These are phyloP conservation scores for Stephanodiscus minutulus DNA, from an alignment of 108 stramenopile species.

Conservation along the genomic window DNA sequence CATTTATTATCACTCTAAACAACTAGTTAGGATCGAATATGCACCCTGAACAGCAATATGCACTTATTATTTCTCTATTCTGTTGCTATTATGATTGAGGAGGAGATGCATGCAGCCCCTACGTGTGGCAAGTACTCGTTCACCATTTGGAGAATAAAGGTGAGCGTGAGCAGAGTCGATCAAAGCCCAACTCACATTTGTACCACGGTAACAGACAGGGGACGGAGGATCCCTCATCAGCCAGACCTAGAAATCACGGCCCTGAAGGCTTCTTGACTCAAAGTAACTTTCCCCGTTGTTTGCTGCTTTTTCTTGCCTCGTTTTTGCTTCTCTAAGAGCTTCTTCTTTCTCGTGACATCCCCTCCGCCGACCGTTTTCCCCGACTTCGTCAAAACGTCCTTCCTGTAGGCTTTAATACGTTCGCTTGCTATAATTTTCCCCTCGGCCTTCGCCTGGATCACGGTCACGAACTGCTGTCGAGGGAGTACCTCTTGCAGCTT, in stretches of 20 bases:
- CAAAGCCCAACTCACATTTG: too few species aligned
- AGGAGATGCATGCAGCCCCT: too few species aligned
- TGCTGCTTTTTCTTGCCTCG: conserved; percentile 97
- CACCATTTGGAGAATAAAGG: too few species aligned
- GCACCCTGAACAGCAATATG: too few species aligned
- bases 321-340: conserved; percentile 98
- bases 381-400: conserved; percentile 94
- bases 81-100: too few species aligned
- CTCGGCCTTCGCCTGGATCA: conserved; percentile 96
- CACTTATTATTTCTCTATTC: too few species aligned
- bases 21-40: too few species aligned
- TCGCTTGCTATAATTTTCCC: conserved; percentile 84
- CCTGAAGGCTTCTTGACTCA: conserved; percentile 97
- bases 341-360: conserved; percentile 96
- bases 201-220: too few species aligned
- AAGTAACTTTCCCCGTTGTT: conserved; percentile 87
- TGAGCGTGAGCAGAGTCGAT: too few species aligned
- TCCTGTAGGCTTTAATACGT: conserved; percentile 90
- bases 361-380: conserved; percentile 97
- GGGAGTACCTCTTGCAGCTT: conserved; percentile 92
- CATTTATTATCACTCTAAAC: too few species aligned
- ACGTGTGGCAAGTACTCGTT: too few species aligned
- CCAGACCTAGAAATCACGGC: conserved; percentile 71
- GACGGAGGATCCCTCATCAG: neutral
- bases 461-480: conserved; percentile 96